phyloP scores from a whole-genome alignment of 2,329 filamentous ascomycete genomes.

The Pseudonectria buxi region DNA sequence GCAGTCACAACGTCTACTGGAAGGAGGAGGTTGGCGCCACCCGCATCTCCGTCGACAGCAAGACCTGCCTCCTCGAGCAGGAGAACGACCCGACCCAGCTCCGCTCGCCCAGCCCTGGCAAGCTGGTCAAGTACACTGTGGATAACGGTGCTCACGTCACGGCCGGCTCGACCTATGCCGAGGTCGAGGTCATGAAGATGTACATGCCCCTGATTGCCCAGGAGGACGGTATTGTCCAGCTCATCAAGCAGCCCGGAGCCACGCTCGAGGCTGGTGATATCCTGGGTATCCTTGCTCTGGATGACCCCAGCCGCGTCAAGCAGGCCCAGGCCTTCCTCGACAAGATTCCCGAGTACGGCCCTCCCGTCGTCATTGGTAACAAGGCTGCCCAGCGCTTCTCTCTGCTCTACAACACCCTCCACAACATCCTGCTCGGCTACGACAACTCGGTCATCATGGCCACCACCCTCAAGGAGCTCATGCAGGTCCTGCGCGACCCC shows the following conservation, averaged over 20 bases:
- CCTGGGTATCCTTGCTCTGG: slow-evolving; percentile 89
- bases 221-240: slow-evolving; percentile 92
- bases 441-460: slow-evolving; percentile 98
- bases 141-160: slow-evolving; percentile 91
- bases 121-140: slow-evolving; percentile 95
- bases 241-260: slow-evolving; percentile 99
- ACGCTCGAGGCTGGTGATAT: slow-evolving; percentile 97
- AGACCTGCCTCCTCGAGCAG: slow-evolving; percentile 95
- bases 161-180: slow-evolving; percentile 87
- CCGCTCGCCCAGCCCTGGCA: slow-evolving; percentile 88
- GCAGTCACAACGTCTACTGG: slow-evolving; percentile 99
- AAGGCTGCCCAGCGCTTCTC: slow-evolving; percentile 88
- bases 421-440: slow-evolving; percentile 85
- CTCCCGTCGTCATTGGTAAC: slow-evolving; percentile 78
- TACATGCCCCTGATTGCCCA: slow-evolving; percentile 97
- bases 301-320: slow-evolving; percentile 94
- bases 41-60: slow-evolving; percentile 91
- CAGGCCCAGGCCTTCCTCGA: slow-evolving; percentile 90
- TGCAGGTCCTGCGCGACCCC: slow-evolving; percentile 82
- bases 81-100: slow-evolving; percentile 98
- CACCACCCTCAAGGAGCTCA: slow-evolving; percentile 74
- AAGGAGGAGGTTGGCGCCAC: slow-evolving; percentile 97
- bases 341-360: slow-evolving; percentile 79
- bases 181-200: slow-evolving; percentile 99
- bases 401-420: slow-evolving; percentile 68